Base-by-base conservation (phyloP, 208 protist genomes). In the Leishmania braziliensis region DNA sequence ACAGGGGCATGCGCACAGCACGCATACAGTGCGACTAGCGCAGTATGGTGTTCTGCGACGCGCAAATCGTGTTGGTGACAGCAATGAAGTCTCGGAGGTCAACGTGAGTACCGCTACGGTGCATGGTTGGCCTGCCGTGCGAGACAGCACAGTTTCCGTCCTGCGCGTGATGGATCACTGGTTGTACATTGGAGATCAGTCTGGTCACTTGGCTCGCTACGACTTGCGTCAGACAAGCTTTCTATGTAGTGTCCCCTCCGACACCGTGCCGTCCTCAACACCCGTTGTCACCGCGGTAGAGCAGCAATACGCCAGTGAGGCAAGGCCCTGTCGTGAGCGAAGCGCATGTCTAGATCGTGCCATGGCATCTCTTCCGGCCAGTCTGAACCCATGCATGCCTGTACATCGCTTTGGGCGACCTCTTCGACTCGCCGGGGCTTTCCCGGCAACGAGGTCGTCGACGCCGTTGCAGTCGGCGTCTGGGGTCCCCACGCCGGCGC, bases 101-200 rank as follows among this genome's bases (percentile, higher is more conserved):
- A 10, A 50, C 20, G 20, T 48, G 16, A 2, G 46, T 50, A 4
- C 12, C 29, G 43, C 48, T 20, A 70, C 60, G 23, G 16, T 46
- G 23, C 43, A 29, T 26, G 33, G 53, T 26, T 62, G 29, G 48
- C 72, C 51, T 46, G n/a, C 50, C 10, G 46, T 56, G 29, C 29
- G 14, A 29, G 72, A 58, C 51, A 76, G 23, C 39, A 79, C 77
- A 1, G 62, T 85, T 46, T 82, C 82, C 54, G 82, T 76, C 8
- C 51, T 81, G 4, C 82, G 71, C 29, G 5, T 85, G 5, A 68
- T 82, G 16, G 82, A 79, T 20, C 76, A 79, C 43, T 85, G 82
- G 82, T 20, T 85, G 39, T 85, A 85, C 66, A 54, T 85, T 26
- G 77, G 77, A 2, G 82, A 85, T 69, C 82, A 85, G 56, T 54